Conservation (phyloP, 129 eudicot genomes). For the Chrysanthemum lavandulifolium region DNA sequence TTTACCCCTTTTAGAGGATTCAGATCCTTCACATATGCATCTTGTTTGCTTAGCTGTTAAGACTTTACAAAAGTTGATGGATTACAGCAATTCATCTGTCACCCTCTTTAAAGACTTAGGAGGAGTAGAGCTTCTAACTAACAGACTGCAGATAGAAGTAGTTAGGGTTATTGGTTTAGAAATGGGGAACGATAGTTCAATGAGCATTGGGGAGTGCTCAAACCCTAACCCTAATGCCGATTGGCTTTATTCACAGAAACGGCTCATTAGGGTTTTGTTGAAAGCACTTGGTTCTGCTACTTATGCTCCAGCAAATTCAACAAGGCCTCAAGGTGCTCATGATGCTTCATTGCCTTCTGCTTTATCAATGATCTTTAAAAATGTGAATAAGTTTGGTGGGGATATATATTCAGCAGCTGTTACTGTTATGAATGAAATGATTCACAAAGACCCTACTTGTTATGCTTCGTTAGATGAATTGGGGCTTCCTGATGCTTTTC, state of each 20-base stretch:
- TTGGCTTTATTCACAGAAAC: conserved; percentile 54
- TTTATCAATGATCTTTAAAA: conserved; percentile 59
- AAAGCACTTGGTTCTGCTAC: conserved; percentile 96
- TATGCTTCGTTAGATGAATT: conserved; percentile 72
- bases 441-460: conserved; percentile 97
- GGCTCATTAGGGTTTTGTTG: conserved; percentile 80
- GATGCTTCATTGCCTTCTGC: conserved; percentile 78
- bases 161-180: conserved; percentile 62
- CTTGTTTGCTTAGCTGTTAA: conserved; percentile 90
- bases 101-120: conserved; percentile 94
- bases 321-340: conserved; percentile 61
- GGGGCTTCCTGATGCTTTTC: conserved; percentile 88
- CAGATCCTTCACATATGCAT: conserved; percentile 75
- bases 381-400: conserved; percentile 84
- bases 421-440: conserved; percentile 96
- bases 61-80: conserved; percentile 94
- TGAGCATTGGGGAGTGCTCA: conserved; percentile 51
- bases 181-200: conserved; percentile 42
- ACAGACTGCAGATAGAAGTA: conserved; percentile 83
- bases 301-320: conserved; percentile 75
- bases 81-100: conserved; percentile 96
- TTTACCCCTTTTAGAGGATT: conserved; percentile 88
- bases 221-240: conserved; percentile 44
- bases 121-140: conserved; percentile 83
- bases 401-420: conserved; percentile 87